Conservation (phyloP, 352 stramenopile species). For the Globisporangium echinulatum region DNA sequence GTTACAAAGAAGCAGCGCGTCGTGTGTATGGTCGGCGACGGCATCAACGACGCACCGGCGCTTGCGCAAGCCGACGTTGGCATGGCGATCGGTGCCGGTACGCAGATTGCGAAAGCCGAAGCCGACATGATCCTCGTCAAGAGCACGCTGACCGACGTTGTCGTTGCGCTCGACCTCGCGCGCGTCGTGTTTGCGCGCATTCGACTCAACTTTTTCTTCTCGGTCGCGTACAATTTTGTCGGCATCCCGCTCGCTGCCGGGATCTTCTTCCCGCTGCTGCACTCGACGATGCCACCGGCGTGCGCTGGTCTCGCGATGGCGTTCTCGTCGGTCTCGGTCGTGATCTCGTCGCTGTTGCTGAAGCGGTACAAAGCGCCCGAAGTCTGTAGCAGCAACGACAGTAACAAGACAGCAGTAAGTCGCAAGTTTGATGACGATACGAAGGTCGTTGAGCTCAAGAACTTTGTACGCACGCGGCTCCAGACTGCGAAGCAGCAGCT, state of each 20-base stretch:
- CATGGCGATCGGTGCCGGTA: constrained; percentile 90
- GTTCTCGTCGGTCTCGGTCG: constrained; percentile 84
- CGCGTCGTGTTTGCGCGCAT: constrained; percentile 80
- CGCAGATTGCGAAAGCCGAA: constrained; percentile 83
- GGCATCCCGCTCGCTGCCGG: constrained; percentile 81
- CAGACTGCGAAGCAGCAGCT: constrained; percentile 43
- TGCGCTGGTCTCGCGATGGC: constrained; percentile 85
- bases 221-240: constrained; percentile 82
- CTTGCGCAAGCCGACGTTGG: constrained; percentile 90
- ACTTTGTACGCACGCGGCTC: constrained; percentile 52
- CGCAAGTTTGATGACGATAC: constrained; percentile 55
- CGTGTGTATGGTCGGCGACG: constrained; percentile 91
- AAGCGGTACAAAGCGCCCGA: constrained; percentile 63
- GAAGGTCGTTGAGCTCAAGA: constrained; percentile 74
- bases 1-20: constrained; percentile 75
- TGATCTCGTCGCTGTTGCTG: constrained; percentile 80
- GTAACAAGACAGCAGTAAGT: background rate
- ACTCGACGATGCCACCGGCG: constrained; percentile 78
- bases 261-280: constrained; percentile 79
- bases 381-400: constrained; percentile 25
- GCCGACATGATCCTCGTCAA: constrained; percentile 89
- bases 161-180: constrained; percentile 76
- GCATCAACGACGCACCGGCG: constrained; percentile 94
- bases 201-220: constrained; percentile 85
- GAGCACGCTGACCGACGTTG: constrained; percentile 75